Evolutionary conservation across 176 grass and related monocot species (phyloP).

Genomic region (Avena sativa): DNA sequence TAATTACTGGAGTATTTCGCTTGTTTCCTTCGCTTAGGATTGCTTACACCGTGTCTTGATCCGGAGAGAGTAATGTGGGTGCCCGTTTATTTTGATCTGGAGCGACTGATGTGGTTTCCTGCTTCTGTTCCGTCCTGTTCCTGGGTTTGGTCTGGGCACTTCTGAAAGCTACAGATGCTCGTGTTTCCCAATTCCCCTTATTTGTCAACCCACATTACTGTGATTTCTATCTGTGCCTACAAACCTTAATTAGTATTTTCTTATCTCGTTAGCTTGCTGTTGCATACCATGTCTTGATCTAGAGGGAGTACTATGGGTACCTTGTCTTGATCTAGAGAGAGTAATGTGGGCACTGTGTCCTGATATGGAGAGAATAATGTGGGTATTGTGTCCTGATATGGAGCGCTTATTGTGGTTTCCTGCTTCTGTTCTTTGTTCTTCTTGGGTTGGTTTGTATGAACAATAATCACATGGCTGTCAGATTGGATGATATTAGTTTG

Average conservation of each 20-base stretch:
- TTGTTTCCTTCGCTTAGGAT: neutral
- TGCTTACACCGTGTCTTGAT: neutral
- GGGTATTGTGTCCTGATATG: too few species aligned
- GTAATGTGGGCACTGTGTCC: too few species aligned
- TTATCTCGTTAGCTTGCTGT: too few species aligned
- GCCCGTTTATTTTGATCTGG: neutral
- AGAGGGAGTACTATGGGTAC: too few species aligned
- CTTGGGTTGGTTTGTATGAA: neutral
- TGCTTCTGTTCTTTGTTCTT: too few species aligned
- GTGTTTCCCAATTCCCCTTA: neutral
- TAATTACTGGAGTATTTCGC: neutral
- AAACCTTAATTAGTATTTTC: too few species aligned
- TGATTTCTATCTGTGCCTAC: too few species aligned
- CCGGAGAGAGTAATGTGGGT: neutral
- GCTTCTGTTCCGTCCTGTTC: neutral
- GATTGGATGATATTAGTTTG: neutral
- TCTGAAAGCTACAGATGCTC: neutral
- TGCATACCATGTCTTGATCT: too few species aligned
- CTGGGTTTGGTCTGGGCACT: neutral
- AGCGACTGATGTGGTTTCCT: neutral
- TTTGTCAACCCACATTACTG: too few species aligned
- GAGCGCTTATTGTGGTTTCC: too few species aligned
- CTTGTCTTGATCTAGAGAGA: too few species aligned
- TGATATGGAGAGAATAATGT: too few species aligned
- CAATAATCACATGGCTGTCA: neutral